Evolutionary conservation across 1,139 yeast genomes (phyloP).

Genomic region (Yamadazyma spencermartinsiae): DNA sequence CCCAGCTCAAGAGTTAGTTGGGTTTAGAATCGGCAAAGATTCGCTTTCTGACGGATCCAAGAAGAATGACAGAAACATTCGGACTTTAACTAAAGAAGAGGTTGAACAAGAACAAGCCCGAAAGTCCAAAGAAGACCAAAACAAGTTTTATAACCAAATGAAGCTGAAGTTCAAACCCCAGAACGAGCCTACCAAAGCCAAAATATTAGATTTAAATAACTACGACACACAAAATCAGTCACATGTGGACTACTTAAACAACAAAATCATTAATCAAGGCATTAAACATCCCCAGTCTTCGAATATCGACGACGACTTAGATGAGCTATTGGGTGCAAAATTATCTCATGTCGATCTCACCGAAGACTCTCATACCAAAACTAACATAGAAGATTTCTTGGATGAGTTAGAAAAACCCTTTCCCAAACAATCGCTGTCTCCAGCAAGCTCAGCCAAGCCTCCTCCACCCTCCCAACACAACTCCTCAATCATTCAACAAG

Average conservation of each 20-base stretch:
- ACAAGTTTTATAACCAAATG: conserved; percentile 29
- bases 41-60: conserved; percentile 11
- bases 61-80: conserved; percentile 10
- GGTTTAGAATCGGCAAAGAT: conserved; percentile 37
- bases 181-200: conserved; percentile 11
- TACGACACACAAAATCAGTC: conserved; percentile 23
- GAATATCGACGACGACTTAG: conserved; percentile 7
- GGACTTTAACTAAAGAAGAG: conserved; percentile 30
- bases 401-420: no score
- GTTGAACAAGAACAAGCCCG: conserved; percentile 25
- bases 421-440: no score
- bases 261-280: conserved; percentile 18
- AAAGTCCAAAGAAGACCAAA: conserved; percentile 26
- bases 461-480: background rate
- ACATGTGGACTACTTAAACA: conserved; percentile 30
- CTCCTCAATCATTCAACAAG: no score
- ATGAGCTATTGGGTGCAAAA: conserved; percentile 12
- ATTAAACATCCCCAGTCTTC: conserved; percentile 1
- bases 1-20: conserved; percentile 31
- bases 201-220: conserved; percentile 42
- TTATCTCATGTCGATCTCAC: background rate
- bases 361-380: no score
- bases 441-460: background rate
- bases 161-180: conserved; percentile 27
- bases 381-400: background rate